Conservation (phyloP, 371 early-diverging fungal genomes). For the Syncephalastrum sp. region DNA sequence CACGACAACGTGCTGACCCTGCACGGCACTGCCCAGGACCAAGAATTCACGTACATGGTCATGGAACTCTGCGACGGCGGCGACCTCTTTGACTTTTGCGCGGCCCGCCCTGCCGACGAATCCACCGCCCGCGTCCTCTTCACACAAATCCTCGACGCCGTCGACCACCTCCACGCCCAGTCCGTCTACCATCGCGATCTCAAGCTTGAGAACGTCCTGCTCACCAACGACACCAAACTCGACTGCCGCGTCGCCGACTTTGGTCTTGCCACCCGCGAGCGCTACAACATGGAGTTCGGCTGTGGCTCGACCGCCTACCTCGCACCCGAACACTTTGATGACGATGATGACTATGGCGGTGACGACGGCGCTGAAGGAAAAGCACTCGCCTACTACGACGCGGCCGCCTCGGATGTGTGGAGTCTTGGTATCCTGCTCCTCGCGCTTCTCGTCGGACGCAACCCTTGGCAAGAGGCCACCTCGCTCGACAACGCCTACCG, state of each 20-base stretch:
- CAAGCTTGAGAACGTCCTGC: conserved; percentile 77
- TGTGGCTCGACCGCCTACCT: conserved; percentile 74
- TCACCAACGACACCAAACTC: conserved; percentile 37
- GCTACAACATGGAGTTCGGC: conserved; percentile 69
- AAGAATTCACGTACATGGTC: conserved; percentile 46
- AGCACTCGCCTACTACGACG: conserved; percentile 47
- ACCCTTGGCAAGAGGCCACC: conserved; percentile 77
- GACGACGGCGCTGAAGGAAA: conserved; percentile 2
- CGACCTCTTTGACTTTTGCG: conserved; percentile 58
- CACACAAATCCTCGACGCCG: conserved; percentile 51
- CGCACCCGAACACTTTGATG: conserved; percentile 59
- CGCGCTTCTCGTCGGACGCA: conserved; percentile 73
- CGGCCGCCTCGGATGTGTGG: conserved; percentile 78
- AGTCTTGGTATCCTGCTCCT: conserved; percentile 72
- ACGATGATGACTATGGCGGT: conserved; percentile 15
- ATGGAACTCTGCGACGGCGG: conserved; percentile 63
- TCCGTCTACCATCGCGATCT: conserved; percentile 74
- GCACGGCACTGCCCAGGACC: conserved; percentile 46
- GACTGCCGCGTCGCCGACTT: conserved; percentile 79
- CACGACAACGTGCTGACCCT: conserved; percentile 66
- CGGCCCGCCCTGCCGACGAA: conserved; percentile 35
- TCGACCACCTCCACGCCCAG: conserved; percentile 51
- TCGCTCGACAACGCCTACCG: conserved; percentile 51
- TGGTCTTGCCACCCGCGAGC: conserved; percentile 75
- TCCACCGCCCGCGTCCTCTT: conserved; percentile 38